Evolutionary conservation across 768 basidiomycete species (phyloP).

Genomic region (Postia placenta): DNA sequence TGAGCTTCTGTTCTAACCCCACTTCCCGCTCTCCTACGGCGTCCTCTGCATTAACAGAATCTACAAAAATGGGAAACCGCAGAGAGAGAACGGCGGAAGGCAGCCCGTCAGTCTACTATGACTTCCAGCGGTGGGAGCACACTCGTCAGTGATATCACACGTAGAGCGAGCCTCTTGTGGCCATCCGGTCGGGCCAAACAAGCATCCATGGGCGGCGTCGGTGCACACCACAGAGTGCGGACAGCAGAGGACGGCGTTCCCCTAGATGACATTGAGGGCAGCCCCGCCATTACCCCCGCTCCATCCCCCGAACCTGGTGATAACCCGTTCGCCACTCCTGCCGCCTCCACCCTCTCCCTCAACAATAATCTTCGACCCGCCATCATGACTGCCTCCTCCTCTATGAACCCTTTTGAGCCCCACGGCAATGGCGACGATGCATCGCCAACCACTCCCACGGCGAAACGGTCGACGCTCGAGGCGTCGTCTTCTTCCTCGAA

Average conservation of each 20-base stretch:
- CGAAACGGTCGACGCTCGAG: slow-evolving; percentile 21
- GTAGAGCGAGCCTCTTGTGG: slow-evolving; percentile 56
- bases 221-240: slow-evolving; percentile 43
- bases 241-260: slow-evolving; percentile 46
- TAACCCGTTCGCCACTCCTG: slow-evolving; percentile 36
- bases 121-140: slow-evolving; percentile 30
- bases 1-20: background rate
- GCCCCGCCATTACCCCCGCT: slow-evolving; percentile 29
- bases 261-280: slow-evolving; percentile 42
- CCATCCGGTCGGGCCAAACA: slow-evolving; percentile 32
- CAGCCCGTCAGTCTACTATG: slow-evolving; percentile 50
- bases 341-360: slow-evolving; percentile 47
- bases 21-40: background rate
- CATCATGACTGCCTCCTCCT: slow-evolving; percentile 21
- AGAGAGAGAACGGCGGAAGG: slow-evolving; percentile 71
- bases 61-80: slow-evolving; percentile 72
- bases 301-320: slow-evolving; percentile 22
- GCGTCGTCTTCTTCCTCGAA: slow-evolving; percentile 19
- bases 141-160: slow-evolving; percentile 51
- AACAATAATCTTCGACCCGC: slow-evolving; percentile 22
- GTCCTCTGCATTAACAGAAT: slow-evolving; percentile 42
- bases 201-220: slow-evolving; percentile 30
- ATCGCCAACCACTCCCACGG: slow-evolving; percentile 7
- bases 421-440: slow-evolving; percentile 19
- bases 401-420: slow-evolving; percentile 1